Conservation (phyloP, 176 grass and related monocot genomes). For the Ananas comosus region DNA sequence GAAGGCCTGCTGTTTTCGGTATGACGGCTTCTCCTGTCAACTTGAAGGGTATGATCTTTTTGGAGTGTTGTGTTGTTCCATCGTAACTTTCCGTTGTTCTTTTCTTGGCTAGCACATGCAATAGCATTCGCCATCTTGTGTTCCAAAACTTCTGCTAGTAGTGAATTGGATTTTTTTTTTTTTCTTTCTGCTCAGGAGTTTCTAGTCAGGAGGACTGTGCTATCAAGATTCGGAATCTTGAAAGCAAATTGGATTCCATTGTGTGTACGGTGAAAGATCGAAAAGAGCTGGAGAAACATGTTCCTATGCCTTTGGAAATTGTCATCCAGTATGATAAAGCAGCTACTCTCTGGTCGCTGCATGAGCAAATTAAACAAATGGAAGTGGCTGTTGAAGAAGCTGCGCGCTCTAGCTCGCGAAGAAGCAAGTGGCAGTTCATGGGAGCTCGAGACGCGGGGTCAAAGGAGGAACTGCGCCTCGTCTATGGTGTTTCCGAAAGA, state of each 20-base stretch:
- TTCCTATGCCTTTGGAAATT: constrained; percentile 82
- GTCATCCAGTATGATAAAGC: constrained; percentile 92
- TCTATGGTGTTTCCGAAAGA: constrained; percentile 98
- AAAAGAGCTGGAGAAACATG: constrained; percentile 96
- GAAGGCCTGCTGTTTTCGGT: constrained; percentile 85
- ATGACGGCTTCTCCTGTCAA: constrained; percentile 99
- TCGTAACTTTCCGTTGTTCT: constrained; percentile 7
- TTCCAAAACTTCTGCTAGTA: not conserved
- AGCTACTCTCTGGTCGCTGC: constrained; percentile 71
- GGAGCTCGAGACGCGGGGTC: constrained; percentile 95
- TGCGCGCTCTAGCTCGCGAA: constrained; percentile 73
- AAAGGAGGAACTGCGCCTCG: constrained; percentile 84
- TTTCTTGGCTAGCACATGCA: constrained; percentile 1
- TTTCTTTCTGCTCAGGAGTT: constrained; percentile 52
- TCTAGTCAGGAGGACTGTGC: constrained; percentile 99
- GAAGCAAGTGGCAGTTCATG: constrained; percentile 99
- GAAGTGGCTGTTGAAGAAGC: constrained; percentile 74
- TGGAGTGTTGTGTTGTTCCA: not conserved
- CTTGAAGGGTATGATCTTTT: constrained; percentile 70
- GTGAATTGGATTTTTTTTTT: not conserved
- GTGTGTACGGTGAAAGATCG: constrained; percentile 95
- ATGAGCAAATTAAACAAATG: constrained; percentile 92
- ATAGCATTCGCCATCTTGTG: not conserved
- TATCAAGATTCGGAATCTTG: constrained; percentile 98
- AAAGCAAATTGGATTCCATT: constrained; percentile 86